Base-by-base conservation (phyloP, 1,284 basidiomycete species). In the Puccinia novopanici region DNA sequence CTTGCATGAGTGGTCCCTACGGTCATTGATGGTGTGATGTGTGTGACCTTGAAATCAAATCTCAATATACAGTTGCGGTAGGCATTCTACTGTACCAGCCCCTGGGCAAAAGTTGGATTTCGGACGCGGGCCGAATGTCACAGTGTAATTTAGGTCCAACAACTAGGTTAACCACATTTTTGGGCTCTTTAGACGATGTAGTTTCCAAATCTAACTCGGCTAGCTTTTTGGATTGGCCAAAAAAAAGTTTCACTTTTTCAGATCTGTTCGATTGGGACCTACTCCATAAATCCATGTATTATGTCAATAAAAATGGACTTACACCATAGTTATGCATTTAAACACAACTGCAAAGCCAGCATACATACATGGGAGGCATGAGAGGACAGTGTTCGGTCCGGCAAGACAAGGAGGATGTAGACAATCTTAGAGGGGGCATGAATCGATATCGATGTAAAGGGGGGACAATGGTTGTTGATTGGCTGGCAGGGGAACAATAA, bases 41-140 rank as follows among this genome's bases (percentile, higher is more conserved):
- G n/a, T n/a, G n/a, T n/a, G n/a, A n/a, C n/a, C n/a, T n/a, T n/a
- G n/a, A n/a, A 45, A 45, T 45, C 45, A 6, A 57, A 57, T n/a
- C 55, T 9, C 8, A 9, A 57, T 57, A 9, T 57, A 57, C 55
- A 57, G 55, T 57, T 57, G 55, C 55, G 27, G 55, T 57, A 57
- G 55, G 55, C 55, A 57, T 57, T 57, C 55, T 30, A 57, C 55
- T 57, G 55, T 57, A 57, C 55, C 55, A 57, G 22, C 55, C 55
- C 22, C 8, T 57, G 55, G 55, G 55, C 55, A 57, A 22, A 57
- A 57, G 55, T 57, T 57, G 9, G 22, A 9, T 57, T 22, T 6
- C 9, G 55, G 55, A 57, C 9, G 55, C 27, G 55, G 55, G 55
- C 55, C 9, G 27, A 22, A 57, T 57, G 55, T 57, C 6, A 9